These are phyloP conservation scores for Mangifera indica DNA, from an alignment of 345 rosid genomes.

Conservation along the genomic window DNA sequence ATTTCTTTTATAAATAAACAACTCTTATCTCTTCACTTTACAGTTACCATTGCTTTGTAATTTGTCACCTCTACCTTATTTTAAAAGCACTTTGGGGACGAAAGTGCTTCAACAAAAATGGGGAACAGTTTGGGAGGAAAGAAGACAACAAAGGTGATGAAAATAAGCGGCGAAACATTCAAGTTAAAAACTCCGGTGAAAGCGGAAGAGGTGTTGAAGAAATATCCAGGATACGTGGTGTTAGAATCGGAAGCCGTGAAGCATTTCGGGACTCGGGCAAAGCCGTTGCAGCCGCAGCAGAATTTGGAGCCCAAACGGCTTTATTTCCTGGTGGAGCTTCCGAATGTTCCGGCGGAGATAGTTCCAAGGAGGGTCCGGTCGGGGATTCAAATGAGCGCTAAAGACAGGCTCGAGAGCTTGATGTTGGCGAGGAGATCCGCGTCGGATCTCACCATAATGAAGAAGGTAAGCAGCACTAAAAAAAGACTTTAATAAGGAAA, in stretches of 20 bases:
- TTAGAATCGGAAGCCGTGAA: constrained; percentile 79
- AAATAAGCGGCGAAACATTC: constrained; percentile 74
- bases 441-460: constrained; percentile 69
- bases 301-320: constrained; percentile 67
- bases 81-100: not conserved
- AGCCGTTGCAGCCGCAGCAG: constrained; percentile 59
- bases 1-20: too few relatives aligned
- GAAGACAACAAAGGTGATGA: constrained; percentile 69
- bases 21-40: constrained; percentile 3
- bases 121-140: constrained; percentile 34
- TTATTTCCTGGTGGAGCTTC: constrained; percentile 79
- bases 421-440: constrained; percentile 76
- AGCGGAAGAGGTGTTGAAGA: constrained; percentile 67
- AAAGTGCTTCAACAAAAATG: not conserved
- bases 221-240: constrained; percentile 67
- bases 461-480: too few relatives aligned
- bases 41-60: constrained; percentile 18
- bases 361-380: constrained; percentile 73
- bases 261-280: constrained; percentile 72
- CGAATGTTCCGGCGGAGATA: constrained; percentile 38
- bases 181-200: constrained; percentile 77
- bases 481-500: too few relatives aligned
- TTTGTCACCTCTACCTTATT: not conserved
- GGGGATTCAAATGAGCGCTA: constrained; percentile 75
- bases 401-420: constrained; percentile 78